Evolutionary conservation across 192 early-diverging fungal species (phyloP), one percentile per base, ranked within the genome.

Genomic region (Fimicolochytrium jonesii): DNA sequence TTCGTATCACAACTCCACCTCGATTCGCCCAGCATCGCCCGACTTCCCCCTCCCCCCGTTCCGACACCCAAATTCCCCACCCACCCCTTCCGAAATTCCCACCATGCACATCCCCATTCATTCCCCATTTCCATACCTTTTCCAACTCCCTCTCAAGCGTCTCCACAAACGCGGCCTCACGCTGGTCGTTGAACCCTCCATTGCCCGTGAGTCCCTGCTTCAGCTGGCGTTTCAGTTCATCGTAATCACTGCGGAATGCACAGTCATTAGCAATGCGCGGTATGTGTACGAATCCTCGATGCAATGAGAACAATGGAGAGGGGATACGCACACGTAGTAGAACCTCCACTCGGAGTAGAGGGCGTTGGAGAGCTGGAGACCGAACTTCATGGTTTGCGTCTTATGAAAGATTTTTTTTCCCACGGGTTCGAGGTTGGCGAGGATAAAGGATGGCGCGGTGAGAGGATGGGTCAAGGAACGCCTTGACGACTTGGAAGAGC

Each of bases 141-240:
- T 93, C 91, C 11, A 97, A 86, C 69, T 97, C 94, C 50, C 90
- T 81, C 55, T 92, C 94, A 10, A 97, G 72, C 28, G 82, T 58
- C 68, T 91, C 87, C 28, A 94, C 87, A 79, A 95, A 95, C 29
- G 81, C 81, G 2, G 84, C 78, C 65, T 94, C 94, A 35, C 89
- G 86, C 45, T 89, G 84, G 49, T 93, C 94, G 20, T 74, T 88
- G 87, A 92, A 92, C 23, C 61, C 52, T 10, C 75, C 72, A 13
- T 76, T 69, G 22, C 70, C 75, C 26, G 73, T 72, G 25, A 74
- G 43, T 20, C 82, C 77, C 46, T 78, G 77, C 70, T 94, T 93
- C 61, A 97, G 78, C 48, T 88, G 85, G 4, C 70, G 70, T 70
- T 97, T 97, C 49, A 94, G 86, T n/a, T 86, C 86, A 53, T 92